Base-by-base conservation (phyloP, 1,284 basidiomycete genomes). In the Puccinia triticina region DNA sequence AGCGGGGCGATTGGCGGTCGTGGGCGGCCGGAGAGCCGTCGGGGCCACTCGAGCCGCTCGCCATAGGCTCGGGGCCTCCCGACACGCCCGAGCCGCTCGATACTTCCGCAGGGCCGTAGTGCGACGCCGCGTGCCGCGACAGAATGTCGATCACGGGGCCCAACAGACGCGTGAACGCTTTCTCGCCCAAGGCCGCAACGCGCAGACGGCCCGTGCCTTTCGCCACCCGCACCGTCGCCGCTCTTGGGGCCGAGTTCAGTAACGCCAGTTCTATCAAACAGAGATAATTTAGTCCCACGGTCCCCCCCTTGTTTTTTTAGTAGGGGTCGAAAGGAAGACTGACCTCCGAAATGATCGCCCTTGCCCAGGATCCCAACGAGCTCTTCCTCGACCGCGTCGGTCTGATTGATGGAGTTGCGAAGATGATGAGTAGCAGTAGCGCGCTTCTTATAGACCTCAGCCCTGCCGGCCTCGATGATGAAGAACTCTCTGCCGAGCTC, bases 291-390 rank as follows among this genome's bases (percentile, higher is more conserved):
- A 77, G 59, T n/a, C 37, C 2, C n/a, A n/a, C n/a, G 29, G 8
- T 26, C 14, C 34, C 34, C 12, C 14, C 18, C 12, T n/a, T n/a
- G n/a, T n/a, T n/a, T n/a, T n/a, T 34, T 37, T 55, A 50, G 8
- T 4, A 77, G 18, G 29, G 50, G 76, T 66, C 37, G 69, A 34
- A 79, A 73, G n/a, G 29, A 40, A 64, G 3, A 88, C 92, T 86
- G 85, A 94, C 95, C 95, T 88, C 96, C 96, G 89, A 99, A 99
- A 90, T 98, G 99, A 88, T 99, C 96, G 18, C 96, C 96, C 85
- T 95, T 94, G 85, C 89, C 90, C 77, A 94, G 90, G 82, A 89
- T 90, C 23, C 93, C 93, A 16, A 98, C 93, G 12, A 90, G 88
- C 32, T 92, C 89, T 82, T 74, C 72, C 34, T 74, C 72, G 32